Conservation (phyloP, 225 moss, liverwort and hornwort species). For the Pseudoscleropodium purum region DNA sequence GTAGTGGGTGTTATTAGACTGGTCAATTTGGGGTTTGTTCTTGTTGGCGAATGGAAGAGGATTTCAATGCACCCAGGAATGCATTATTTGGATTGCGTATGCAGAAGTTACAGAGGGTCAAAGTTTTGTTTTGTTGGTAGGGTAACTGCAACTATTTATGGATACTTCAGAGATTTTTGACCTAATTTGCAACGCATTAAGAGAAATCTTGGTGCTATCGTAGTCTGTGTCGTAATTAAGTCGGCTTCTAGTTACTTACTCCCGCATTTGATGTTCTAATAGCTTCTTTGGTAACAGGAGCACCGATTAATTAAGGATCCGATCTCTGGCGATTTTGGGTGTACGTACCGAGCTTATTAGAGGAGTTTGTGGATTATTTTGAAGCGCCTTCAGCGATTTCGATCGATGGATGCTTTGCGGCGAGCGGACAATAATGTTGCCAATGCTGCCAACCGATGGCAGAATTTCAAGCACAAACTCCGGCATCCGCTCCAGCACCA, state of each 20-base stretch:
- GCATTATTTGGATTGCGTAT: background rate
- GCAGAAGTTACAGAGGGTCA: background rate
- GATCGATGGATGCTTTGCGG: conserved; percentile 48
- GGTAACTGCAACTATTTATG: background rate
- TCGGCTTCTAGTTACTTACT: background rate
- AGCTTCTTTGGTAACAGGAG: background rate
- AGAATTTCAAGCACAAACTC: conserved; percentile 29
- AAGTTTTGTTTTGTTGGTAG: background rate
- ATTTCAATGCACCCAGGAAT: background rate
- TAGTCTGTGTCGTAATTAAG: background rate
- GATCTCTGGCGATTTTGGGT: background rate
- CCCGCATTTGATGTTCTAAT: background rate
- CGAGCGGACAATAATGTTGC: conserved; percentile 49
- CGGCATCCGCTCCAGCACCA: conserved; percentile 43
- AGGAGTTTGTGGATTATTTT: background rate
- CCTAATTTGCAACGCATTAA: background rate
- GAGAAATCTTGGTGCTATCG: background rate
- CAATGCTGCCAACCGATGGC: conserved; percentile 41
- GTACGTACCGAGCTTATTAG: no score
- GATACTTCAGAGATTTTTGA: background rate
- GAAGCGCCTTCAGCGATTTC: background rate
- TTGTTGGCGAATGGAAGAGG: background rate
- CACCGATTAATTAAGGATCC: background rate
- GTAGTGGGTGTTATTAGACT: no score
- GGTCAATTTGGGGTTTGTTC: background rate